Conservation (phyloP, 2,329 filamentous ascomycete genomes). For the Xylariaceae sp. region DNA sequence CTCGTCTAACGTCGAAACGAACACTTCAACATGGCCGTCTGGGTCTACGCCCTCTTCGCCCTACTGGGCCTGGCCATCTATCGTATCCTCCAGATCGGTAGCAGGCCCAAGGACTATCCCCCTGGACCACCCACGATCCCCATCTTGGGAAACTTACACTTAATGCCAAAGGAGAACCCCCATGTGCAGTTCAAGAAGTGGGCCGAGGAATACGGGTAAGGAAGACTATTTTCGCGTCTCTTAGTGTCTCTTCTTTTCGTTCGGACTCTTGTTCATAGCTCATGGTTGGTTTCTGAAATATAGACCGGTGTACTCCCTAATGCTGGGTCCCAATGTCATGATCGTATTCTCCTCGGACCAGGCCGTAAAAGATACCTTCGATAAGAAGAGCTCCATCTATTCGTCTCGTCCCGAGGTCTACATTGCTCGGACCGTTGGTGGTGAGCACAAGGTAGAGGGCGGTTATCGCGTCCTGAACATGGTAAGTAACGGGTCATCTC, state of each 20-base stretch:
- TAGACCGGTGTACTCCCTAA: constrained; percentile 23
- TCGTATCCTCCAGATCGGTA: constrained; percentile 21
- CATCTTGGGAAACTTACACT: constrained; percentile 21
- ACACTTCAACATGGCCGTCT: constrained; percentile 17
- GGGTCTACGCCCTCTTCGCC: constrained; percentile 18
- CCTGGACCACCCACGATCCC: constrained; percentile 23
- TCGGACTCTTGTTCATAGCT: neutral
- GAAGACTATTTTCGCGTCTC: neutral
- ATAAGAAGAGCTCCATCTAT: constrained; percentile 24
- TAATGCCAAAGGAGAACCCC: constrained; percentile 21
- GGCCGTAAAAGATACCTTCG: constrained; percentile 22
- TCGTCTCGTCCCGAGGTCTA: constrained; percentile 23
- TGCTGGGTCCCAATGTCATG: constrained; percentile 21
- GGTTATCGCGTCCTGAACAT: constrained; percentile 22
- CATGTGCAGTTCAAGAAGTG: constrained; percentile 25
- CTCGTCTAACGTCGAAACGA: neutral
- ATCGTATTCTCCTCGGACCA: constrained; percentile 22
- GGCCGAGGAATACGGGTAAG: constrained; percentile 25
- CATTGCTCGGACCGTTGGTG: constrained; percentile 22
- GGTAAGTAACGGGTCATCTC: constrained; percentile 10
- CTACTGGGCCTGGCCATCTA: constrained; percentile 21
- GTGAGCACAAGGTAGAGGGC: constrained; percentile 20
- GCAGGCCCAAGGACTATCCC: constrained; percentile 22
- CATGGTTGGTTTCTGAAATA: neutral
- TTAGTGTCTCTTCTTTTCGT: neutral